phyloP scores from a whole-genome alignment of 2,329 filamentous ascomycete species.

The Beauveria caledonica region DNA sequence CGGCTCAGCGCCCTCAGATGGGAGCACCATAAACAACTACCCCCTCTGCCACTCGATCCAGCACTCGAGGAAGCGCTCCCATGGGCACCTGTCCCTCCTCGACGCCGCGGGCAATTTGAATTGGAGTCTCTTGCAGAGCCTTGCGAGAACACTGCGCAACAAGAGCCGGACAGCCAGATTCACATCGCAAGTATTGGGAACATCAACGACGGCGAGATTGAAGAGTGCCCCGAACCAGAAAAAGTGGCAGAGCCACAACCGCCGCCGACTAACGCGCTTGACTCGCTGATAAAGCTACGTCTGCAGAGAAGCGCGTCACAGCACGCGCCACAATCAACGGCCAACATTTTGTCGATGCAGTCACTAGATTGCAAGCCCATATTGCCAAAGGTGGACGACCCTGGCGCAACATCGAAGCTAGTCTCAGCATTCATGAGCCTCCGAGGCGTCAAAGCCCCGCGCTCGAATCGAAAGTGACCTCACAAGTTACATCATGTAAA shows the following conservation, averaged over 20 bases:
- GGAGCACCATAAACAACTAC: background rate
- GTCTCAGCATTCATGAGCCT: slow-evolving; percentile 26
- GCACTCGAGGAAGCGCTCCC: background rate
- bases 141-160: too few species aligned
- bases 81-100: background rate
- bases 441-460: slow-evolving; percentile 20
- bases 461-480: background rate
- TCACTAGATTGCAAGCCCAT: background rate
- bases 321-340: background rate
- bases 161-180: background rate
- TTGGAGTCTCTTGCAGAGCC: background rate
- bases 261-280: background rate
- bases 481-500: background rate
- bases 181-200: background rate
- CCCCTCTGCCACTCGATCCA: background rate
- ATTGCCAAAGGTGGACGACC: slow-evolving; percentile 15
- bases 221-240: background rate
- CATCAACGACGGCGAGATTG: background rate
- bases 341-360: background rate
- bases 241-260: background rate
- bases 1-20: background rate
- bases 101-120: background rate
- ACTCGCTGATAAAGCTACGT: background rate
- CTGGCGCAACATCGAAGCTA: slow-evolving; percentile 20
- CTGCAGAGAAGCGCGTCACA: background rate